Evolutionary conservation across 2,329 filamentous ascomycete species (phyloP).

Genomic region (Fonsecaea pedrosoi): DNA sequence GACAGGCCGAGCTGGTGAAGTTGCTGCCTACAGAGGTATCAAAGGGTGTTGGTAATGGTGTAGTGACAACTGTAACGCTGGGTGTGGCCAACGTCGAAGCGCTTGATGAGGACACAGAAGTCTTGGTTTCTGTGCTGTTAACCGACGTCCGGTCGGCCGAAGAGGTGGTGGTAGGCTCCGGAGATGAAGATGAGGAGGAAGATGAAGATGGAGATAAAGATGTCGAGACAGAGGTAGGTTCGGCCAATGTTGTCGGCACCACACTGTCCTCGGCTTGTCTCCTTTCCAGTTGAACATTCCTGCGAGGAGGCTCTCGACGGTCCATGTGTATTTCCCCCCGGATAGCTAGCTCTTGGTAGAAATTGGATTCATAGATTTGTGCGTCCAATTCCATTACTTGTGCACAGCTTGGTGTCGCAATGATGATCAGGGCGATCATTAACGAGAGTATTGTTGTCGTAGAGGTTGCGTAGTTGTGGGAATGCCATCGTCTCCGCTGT

Average conservation of each 20-base stretch:
- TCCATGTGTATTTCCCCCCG: slow-evolving; percentile 39
- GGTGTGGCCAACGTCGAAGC: slow-evolving; percentile 32
- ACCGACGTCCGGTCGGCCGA: slow-evolving; percentile 9
- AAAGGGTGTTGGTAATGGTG: slow-evolving; percentile 67
- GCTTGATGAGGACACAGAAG: slow-evolving; percentile 20
- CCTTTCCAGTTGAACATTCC: slow-evolving; percentile 22
- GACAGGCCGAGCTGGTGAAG: slow-evolving; percentile 61
- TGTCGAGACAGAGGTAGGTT: slow-evolving; percentile 25
- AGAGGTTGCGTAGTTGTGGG: background rate
- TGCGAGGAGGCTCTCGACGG: slow-evolving; percentile 19
- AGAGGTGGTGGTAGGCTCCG: background rate
- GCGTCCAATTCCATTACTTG: slow-evolving; percentile 25
- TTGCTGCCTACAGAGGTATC: slow-evolving; percentile 69
- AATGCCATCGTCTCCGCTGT: slow-evolving; percentile 36
- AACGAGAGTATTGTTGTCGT: slow-evolving; percentile 28
- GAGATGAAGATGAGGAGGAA: slow-evolving; percentile 11
- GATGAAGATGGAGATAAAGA: background rate
- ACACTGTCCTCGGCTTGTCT: slow-evolving; percentile 24
- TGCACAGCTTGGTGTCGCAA: slow-evolving; percentile 17
- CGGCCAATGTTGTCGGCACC: slow-evolving; percentile 22
- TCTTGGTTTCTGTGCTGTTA: slow-evolving; percentile 33
- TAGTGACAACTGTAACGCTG: slow-evolving; percentile 33
- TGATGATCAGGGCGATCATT: slow-evolving; percentile 31
- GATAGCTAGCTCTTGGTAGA: slow-evolving; percentile 28
- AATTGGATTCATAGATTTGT: slow-evolving; percentile 23